phyloP scores from a whole-genome alignment of 805 yeast genomes.

The Candida pseudoglaebosa region DNA sequence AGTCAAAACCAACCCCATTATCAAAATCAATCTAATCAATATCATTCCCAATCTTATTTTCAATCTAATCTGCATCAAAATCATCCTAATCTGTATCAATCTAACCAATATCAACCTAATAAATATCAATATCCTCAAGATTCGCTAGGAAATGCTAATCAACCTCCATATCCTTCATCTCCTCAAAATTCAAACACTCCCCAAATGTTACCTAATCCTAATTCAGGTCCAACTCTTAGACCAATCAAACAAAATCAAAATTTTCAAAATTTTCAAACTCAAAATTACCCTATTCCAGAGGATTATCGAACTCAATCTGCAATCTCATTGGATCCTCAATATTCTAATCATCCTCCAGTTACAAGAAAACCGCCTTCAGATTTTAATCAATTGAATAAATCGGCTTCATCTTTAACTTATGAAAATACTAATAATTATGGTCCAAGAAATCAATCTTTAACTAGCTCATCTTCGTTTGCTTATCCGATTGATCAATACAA shows the following conservation, averaged over 20 bases:
- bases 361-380: constrained; percentile 4
- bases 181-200: not conserved
- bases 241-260: not conserved
- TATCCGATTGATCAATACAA: constrained; percentile 2
- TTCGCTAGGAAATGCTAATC: not conserved
- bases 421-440: constrained; percentile 4
- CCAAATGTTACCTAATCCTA: constrained; percentile 1
- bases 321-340: not conserved
- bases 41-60: constrained; percentile 9
- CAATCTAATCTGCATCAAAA: constrained; percentile 7
- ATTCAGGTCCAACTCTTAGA: constrained; percentile 1
- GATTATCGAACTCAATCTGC: not conserved
- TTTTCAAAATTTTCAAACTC: not conserved
- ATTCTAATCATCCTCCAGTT: constrained; percentile 3
- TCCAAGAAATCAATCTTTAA: constrained; percentile 16
- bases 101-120: constrained; percentile 5
- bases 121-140: constrained; percentile 2
- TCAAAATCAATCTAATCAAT: constrained; percentile 7
- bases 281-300: not conserved
- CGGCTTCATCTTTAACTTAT: constrained; percentile 3
- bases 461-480: constrained; percentile 14
- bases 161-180: constrained; percentile 7
- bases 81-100: constrained; percentile 4
- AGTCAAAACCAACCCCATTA: constrained; percentile 5
- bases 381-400: not conserved